Evolutionary conservation across 352 stramenopile species (phyloP), one percentile per base, ranked within the genome.

Genomic region (Blastocystis sp.): DNA sequence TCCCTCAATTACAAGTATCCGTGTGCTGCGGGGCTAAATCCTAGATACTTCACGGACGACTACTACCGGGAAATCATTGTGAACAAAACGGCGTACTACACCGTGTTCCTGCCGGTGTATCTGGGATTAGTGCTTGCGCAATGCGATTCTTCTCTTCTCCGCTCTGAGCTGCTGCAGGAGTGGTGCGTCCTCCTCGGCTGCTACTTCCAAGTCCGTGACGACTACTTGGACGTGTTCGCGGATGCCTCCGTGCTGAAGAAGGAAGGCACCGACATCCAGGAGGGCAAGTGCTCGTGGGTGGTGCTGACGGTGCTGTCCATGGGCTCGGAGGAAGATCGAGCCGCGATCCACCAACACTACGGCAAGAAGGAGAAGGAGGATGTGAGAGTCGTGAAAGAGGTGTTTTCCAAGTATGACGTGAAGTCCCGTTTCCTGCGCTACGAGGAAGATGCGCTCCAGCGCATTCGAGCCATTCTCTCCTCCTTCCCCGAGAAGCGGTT

Each of bases 71-170:
- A 79, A 28, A 79, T 79, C 69, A 79, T 79, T 52, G 62, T 45
- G 9, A 79, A 79, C 48, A 79, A 79, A 28, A 79, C 69, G 28
- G 69, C 69, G 5, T 79, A 79, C n/a, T 79, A 79, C 69, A 79
- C 69, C 5, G 62, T 79, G 14, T 79, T 79, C 69, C 10, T 79
- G 9, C 69, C 69, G 3, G 43, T 79, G 11, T 79, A 79, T 60
- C 23, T 79, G 69, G 69, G 69, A 1, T 45, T 79, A 41, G 69
- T 79, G 14, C 14, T 79, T 19, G 43, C 23, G 10, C 40, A 79
- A 56, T 79, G 23, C 11, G 23, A 41, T 11, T 23, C 17, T 14
- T 41, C 28, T 23, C 11, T 40, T 28, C 19, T 79, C 17, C n/a
- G 62, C 17, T 79, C 69, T 19, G 11, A 11, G 4, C 5, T 59